Base-by-base conservation (phyloP, 805 yeast species). In the Wickerhamiella galacta region DNA sequence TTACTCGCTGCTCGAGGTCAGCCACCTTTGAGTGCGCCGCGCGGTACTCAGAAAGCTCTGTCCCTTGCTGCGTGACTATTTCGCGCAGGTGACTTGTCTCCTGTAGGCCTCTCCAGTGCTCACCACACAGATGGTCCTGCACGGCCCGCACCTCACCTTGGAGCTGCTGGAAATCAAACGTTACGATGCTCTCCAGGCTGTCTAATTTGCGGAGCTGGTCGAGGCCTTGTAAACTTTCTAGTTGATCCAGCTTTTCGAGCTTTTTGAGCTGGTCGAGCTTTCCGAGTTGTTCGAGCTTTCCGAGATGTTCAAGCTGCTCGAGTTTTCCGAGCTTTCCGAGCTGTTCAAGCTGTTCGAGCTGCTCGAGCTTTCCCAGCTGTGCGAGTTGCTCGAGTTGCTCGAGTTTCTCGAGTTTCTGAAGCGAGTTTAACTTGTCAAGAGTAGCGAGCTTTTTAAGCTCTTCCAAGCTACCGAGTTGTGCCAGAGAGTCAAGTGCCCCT, bases 131-230 rank as follows among this genome's bases (percentile, higher is more conserved):
- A 16, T 41, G 44, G 33, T 41, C 45, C 26, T 39, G 44, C 12
- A 42, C 33, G 9, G 47, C 47, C 8, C 44, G 36, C 4, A 43
- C 38, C 18, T 43, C 47, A 11, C 47, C 47, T n/a, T 31, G 31
- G 6, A 42, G 16, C 16, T 26, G 26, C 15, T n/a, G 15, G 20
- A 26, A 10, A 8, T 14, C 11, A 9, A 19, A 5, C 28, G 6
- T 8, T n/a, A n/a, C n/a, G n/a, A n/a, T n/a, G n/a, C n/a, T n/a
- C n/a, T n/a, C n/a, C n/a, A n/a, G n/a, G n/a, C n/a, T n/a, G n/a
- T n/a, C n/a, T n/a, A n/a, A n/a, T n/a, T n/a, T n/a, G n/a, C 14
- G 14, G 10, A 20, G 22, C 12, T 21, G 28, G 23, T 23, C 28
- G 16, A 31, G 33, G 23, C 15, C 15, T 24, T 7, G 10, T 11